Percentiles rank a stretch among this genome's conserved stretches.
phyloP scores from a whole-genome alignment of 1,284 basidiomycete genomes.

The Coniophora puteana region DNA sequence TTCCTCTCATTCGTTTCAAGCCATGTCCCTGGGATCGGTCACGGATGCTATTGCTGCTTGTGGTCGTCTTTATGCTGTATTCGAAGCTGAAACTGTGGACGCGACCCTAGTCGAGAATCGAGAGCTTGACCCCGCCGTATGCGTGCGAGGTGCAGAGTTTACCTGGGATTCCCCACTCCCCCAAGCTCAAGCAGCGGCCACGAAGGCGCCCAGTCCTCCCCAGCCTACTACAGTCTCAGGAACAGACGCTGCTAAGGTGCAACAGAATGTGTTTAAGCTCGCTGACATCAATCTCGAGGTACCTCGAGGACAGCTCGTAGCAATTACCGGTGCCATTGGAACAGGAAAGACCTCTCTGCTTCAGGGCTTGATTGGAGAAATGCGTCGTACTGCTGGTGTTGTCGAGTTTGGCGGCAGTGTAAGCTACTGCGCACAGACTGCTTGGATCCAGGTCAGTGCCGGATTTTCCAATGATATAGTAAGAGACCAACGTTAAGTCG shows the following conservation, averaged over 20 bases:
- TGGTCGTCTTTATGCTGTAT: conserved; percentile 65
- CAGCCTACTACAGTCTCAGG: conserved; percentile 12
- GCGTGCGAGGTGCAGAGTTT: conserved; percentile 68
- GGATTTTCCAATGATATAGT: not conserved
- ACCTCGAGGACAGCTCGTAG: conserved; percentile 70
- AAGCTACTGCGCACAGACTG: conserved; percentile 80
- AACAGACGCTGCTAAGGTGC: conserved; percentile 8
- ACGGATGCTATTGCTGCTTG: conserved; percentile 79
- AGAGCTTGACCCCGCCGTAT: conserved; percentile 58
- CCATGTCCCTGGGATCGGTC: conserved; percentile 71
- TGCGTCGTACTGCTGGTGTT: conserved; percentile 60
- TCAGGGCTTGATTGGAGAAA: conserved; percentile 80
- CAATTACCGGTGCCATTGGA: conserved; percentile 69
- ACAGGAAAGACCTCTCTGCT: conserved; percentile 73
- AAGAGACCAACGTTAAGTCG: not conserved
- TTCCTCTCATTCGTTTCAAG: conserved; percentile 29
- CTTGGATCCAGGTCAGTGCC: conserved; percentile 76
- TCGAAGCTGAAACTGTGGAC: conserved; percentile 73
- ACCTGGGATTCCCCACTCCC: conserved; percentile 81
- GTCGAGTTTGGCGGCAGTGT: conserved; percentile 71
- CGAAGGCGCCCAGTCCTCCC: conserved; percentile 12
- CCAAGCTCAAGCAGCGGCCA: conserved; percentile 34
- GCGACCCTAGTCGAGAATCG: conserved; percentile 49
- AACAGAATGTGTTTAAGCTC: conserved; percentile 24
- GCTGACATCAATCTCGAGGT: conserved; percentile 60